Evolutionary conservation across 2,329 filamentous ascomycete species (phyloP), one percentile per base, ranked within the genome.

Genomic region (Rutstroemia sp.): DNA sequence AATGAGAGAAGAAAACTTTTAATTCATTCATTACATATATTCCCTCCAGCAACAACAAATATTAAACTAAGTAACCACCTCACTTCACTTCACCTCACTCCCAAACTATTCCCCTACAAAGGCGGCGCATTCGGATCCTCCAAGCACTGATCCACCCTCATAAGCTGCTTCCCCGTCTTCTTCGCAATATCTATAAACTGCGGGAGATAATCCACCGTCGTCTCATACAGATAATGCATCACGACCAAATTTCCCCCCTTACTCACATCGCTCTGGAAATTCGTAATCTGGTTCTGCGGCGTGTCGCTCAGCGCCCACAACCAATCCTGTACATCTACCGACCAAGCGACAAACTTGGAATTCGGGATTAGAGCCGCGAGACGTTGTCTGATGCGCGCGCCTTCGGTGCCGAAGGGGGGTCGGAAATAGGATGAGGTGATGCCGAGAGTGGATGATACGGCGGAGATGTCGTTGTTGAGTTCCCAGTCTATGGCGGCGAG

Each of bases 291-390:
- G 64, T 83, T 82, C 72, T 86, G 80, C 0, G 84, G 84, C 3
- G 83, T 87, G 45, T 71, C 65, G 0, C 75, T 78, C 66, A 78
- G 71, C 1, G 82, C 84, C 82, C 83, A 88, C 23, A 85, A 65
- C 82, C 83, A 88, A 67, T 88, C 85, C 72, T 88, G 82, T 34
- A 87, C 80, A 64, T 88, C 84, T 46, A 88, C 80, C 64, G 78
- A 83, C 85, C 84, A 88, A 68, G 82, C 82, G 51, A 87, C 78
- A 45, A 87, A 78, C 61, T 80, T 78, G 1, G 81, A 77, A 14
- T 78, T 74, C 1, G 75, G 72, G 19, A 78, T 75, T 16, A 69
- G 69, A 46, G 74, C 73, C 0, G 82, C 79, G 27, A 87, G 76
- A 42, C 82, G 77, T 67, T 86, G 79, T 4, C 85, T 78, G 72